Conservation (phyloP, 2,329 filamentous ascomycete species). For the Diaporthe destruens region DNA sequence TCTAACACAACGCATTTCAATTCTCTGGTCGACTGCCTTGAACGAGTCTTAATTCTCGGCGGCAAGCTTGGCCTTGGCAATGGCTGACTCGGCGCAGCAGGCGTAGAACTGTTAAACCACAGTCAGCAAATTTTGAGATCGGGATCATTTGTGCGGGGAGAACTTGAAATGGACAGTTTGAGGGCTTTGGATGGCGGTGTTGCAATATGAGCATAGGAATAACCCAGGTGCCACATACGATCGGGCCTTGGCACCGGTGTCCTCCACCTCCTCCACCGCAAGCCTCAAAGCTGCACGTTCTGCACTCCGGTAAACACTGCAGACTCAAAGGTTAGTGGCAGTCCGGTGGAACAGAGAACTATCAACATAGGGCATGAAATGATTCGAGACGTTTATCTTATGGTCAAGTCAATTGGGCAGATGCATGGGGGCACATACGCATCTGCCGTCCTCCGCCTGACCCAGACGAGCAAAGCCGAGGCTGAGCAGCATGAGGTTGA, state of each 20-base stretch:
- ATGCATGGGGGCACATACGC: neutral
- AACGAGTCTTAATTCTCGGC: neutral
- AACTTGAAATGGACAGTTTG: too few relatives aligned
- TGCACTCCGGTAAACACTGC: neutral
- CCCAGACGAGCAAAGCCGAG: neutral
- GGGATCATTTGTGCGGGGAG: fast-evolving
- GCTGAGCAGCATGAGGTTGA: neutral
- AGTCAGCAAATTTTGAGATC: fast-evolving
- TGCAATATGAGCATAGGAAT: neutral
- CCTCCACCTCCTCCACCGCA: neutral
- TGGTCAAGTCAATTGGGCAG: neutral
- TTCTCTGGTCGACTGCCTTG: neutral
- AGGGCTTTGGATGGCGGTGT: too few relatives aligned
- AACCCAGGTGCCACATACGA: neutral
- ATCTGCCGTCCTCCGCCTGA: neutral
- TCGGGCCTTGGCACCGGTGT: neutral
- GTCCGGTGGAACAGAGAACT: neutral
- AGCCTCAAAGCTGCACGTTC: neutral
- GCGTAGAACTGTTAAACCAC: neutral
- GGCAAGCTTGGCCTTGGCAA: neutral
- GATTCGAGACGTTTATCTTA: neutral
- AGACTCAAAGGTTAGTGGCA: neutral
- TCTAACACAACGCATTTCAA: neutral
- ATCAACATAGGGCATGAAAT: neutral
- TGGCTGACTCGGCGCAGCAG: neutral